Percentiles rank a stretch among this genome's conserved stretches.
These are phyloP conservation scores for Kodamaea ohmeri DNA, from an alignment of 1,139 yeast genomes.

Conservation along the genomic window DNA sequence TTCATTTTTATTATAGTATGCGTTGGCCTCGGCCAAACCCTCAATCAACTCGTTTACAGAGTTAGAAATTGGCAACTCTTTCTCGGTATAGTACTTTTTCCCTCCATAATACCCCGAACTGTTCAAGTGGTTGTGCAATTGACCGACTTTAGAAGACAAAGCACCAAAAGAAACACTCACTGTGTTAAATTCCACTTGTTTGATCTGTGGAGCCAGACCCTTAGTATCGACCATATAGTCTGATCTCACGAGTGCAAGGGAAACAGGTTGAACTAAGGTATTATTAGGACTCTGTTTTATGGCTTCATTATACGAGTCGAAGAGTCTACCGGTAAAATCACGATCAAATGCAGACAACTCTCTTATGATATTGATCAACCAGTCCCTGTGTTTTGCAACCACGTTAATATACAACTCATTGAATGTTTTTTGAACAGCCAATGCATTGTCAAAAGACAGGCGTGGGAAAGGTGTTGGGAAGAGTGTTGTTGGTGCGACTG, in stretches of 20 bases:
- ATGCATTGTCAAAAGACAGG: conserved; percentile 61
- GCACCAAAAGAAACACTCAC: conserved; percentile 96
- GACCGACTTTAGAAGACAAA: conserved; percentile 74
- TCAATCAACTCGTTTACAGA: conserved; percentile 60
- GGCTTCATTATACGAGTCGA: conserved; percentile 54
- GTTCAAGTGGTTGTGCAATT: conserved; percentile 67
- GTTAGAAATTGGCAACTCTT: conserved; percentile 62
- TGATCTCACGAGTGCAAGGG: conserved; percentile 84
- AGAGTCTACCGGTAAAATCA: conserved; percentile 80
- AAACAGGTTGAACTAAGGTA: conserved; percentile 53
- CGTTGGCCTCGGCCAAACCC: conserved; percentile 69
- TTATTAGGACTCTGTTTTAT: conserved; percentile 43
- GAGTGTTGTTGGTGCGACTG: conserved; percentile 81
- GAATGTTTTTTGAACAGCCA: conserved; percentile 63
- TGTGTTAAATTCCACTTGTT: conserved; percentile 95
- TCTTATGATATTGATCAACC: conserved; percentile 59
- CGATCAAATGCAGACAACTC: conserved; percentile 60
- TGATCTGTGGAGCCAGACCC: conserved; percentile 45
- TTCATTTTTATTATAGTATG: conserved; percentile 40
- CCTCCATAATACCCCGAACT: conserved; percentile 50
- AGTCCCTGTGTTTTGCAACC: conserved; percentile 48
- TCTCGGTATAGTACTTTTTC: conserved; percentile 41
- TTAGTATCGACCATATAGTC: conserved; percentile 75
- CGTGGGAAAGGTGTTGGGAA: conserved; percentile 88
- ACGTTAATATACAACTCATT: conserved; percentile 73